Base-by-base conservation (phyloP, 2,329 filamentous ascomycete genomes). In the Zalaria sp. region DNA sequence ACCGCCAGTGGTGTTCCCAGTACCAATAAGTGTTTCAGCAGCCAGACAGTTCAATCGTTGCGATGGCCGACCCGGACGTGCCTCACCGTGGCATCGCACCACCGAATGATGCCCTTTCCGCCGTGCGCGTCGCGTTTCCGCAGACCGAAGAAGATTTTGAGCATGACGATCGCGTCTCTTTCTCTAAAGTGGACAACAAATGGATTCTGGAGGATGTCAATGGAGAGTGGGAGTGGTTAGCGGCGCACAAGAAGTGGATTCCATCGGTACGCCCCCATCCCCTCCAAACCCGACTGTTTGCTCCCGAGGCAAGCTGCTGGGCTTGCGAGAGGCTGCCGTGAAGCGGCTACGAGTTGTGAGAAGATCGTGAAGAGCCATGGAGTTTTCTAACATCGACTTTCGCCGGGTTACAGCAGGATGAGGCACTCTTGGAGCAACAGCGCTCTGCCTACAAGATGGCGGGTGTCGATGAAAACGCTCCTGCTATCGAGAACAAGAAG, bases 211-310 rank as follows among this genome's bases (percentile, higher is more conserved):
- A 93, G 47, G 81, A 84, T 43, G 83, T 87, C 38, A 79, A 91
- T 57, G 86, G 85, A 40, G 88, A 94, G 60, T 93, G 81, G 65
- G 83, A 88, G 58, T 95, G 81, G 65, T 79, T 93, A 60, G 63
- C 72, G 39, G 71, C 69, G 39, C 63, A 79, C 51, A 79, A 76
- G 63, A 74, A 77, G 62, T 95, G 88, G 88, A 71, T 86, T 41
- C 80, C 78, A 50, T 68, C 72, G 57, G 75, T 72, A 69, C 52
- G 61, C 54, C 8, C 35, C 18, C 9, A 34, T 9, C 7, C 38
- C 35, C 11, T 36, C 25, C 35, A 36, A 36, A 36, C 25, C 35
- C 35, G 29, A 7, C 29, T 7, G 29, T n/a, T 32, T 32, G 29
- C 7, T n/a, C n/a, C n/a, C n/a, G 29, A n/a, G 7, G 29, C 29